Base-by-base conservation (phyloP, 768 basidiomycete species). In the Tylopilus vinaceipallidus region DNA sequence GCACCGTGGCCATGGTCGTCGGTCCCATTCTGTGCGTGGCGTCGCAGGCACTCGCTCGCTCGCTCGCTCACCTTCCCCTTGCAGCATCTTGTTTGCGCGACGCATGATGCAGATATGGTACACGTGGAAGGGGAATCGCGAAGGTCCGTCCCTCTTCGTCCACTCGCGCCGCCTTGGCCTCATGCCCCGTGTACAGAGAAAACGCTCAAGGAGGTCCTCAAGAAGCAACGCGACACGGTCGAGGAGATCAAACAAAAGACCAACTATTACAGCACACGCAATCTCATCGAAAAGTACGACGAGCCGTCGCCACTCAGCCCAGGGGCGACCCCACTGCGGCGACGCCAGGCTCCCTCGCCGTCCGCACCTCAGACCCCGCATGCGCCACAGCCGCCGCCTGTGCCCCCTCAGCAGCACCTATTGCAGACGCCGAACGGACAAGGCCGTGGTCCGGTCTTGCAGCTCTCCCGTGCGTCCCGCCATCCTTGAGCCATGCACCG, bases 221-320 rank as follows among this genome's bases (percentile, higher is more conserved):
- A 85, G 61, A 75, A 86, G 60, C 92, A 95, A 54, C 85, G 90
- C 17, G 75, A 78, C 20, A 93, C 90, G 62, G 80, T 99, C 32
- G 93, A 95, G 55, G 95, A 97, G 58, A 91, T 98, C 57, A 99
- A 99, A 78, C 92, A 93, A 74, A 93, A 90, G 66, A 98, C 95
- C 2, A 95, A 98, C 58, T 99, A 91, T 68, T 91, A 99, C 64
- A 82, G 82, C 11, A 99, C 94, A 24, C 84, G 89, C 45, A 91
- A 87, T 58, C 76, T 99, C 38, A 75, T 99, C 16, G 92, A 95
- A 64, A 82, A 84, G 49, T 98, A 97, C 60, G 95, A 95, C 55
- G 89, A 88, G 32, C 60, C 71, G 6, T 50, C 71, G 16, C 63
- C 76, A 3, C 52, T 64, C 2, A 66, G 58, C 22, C 45, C 59